These are phyloP conservation scores for Trichoderma harzianum DNA, from an alignment of 2,329 filamentous ascomycete species.

Conservation along the genomic window DNA sequence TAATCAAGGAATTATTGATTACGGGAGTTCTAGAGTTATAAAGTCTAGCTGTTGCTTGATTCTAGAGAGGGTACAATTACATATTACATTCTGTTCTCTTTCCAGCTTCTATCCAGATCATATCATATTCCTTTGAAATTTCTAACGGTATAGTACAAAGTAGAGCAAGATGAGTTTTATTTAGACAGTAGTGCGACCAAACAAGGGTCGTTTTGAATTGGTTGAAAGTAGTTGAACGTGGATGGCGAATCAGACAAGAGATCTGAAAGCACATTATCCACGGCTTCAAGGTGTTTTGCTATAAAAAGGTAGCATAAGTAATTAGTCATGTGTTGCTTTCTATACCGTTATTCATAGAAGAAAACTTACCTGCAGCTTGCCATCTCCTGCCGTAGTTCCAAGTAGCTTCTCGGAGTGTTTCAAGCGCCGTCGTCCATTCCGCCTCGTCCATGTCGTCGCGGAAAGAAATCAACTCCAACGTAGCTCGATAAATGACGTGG, in stretches of 20 bases:
- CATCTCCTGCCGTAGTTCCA: slow-evolving; percentile 12
- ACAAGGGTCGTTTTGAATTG: slow-evolving; percentile 9
- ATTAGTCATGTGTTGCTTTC: background rate
- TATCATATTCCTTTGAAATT: background rate
- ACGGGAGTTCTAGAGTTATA: background rate
- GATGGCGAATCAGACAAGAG: background rate
- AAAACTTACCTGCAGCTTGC: slow-evolving; percentile 2
- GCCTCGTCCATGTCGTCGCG: slow-evolving; percentile 1
- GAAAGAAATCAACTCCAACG: slow-evolving; percentile 3
- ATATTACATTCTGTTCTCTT: background rate
- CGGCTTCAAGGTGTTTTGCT: background rate
- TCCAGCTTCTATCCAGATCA: background rate
- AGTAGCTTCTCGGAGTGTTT: slow-evolving; percentile 5
- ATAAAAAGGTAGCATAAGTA: background rate
- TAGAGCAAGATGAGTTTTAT: background rate
- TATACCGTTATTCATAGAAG: background rate
- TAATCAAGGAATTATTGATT: background rate
- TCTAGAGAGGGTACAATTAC: background rate
- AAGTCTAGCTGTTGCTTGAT: background rate
- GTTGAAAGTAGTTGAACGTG: background rate
- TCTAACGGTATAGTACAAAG: background rate
- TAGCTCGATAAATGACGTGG: slow-evolving; percentile 11
- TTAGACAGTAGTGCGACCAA: slow-evolving; percentile 1
- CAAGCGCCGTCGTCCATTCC: background rate
- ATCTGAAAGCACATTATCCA: background rate